phyloP scores from a whole-genome alignment of 495 filamentous ascomycete genomes.

The Talaromyces wortmannii region DNA sequence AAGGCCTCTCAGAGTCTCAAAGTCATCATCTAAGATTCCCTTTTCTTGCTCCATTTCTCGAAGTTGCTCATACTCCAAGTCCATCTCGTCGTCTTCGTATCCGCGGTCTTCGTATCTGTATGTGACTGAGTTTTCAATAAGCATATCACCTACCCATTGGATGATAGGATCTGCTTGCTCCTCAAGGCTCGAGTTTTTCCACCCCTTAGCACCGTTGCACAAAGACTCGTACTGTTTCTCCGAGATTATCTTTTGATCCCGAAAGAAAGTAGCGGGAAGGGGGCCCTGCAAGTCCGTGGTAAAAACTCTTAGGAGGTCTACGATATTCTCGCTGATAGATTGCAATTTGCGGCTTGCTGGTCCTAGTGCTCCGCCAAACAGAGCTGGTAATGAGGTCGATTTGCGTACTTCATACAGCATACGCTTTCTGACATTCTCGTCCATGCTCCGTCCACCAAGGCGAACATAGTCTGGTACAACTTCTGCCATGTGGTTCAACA shows the following conservation, averaged over 20 bases:
- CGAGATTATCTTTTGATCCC: conserved; percentile 51
- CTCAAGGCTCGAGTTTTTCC: conserved; percentile 30
- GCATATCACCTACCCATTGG: conserved; percentile 55
- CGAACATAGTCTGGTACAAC: conserved; percentile 67
- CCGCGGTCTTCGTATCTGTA: conserved; percentile 36
- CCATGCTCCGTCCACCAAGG: conserved; percentile 70
- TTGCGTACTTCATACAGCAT: conserved; percentile 58
- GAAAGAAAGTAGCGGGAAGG: conserved; percentile 25
- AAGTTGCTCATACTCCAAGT: conserved; percentile 59
- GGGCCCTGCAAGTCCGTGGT: conserved; percentile 15
- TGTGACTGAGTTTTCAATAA: conserved; percentile 27
- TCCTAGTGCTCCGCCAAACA: conserved; percentile 23
- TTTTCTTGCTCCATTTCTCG: conserved; percentile 60
- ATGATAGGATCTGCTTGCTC: conserved; percentile 43
- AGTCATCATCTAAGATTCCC: conserved; percentile 41
- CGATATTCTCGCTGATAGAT: conserved; percentile 36
- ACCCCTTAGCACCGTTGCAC: conserved; percentile 39
- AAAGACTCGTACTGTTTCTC: conserved; percentile 57
- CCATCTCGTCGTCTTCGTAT: conserved; percentile 52
- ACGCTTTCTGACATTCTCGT: conserved; percentile 55
- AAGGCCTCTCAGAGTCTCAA: conserved; percentile 45
- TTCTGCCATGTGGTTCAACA: conserved; percentile 58
- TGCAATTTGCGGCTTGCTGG: conserved; percentile 33
- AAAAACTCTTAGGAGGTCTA: conserved; percentile 39
- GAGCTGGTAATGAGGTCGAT: conserved; percentile 8